These are phyloP conservation scores for Aspergillus pseudotamarii DNA, from an alignment of 2,329 filamentous ascomycete genomes.

Conservation along the genomic window DNA sequence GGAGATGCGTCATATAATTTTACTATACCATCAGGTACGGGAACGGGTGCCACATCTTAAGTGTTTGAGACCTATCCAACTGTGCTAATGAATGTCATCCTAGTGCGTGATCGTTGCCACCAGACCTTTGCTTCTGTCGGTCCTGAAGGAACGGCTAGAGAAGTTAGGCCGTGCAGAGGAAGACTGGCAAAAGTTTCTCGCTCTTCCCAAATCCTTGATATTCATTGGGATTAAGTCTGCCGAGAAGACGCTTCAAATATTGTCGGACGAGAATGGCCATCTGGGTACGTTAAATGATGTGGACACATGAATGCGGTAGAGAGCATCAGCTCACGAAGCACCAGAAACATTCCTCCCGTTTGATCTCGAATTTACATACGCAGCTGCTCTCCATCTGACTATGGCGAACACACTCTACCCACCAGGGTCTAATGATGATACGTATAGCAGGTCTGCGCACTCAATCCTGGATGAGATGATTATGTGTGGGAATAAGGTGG, in stretches of 20 bases:
- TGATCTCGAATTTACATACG: not conserved
- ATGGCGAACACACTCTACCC: not conserved
- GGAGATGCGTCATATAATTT: not conserved
- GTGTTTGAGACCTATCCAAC: too few relatives aligned
- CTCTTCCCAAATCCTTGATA: not conserved
- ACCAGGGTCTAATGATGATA: not conserved
- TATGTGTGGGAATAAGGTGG: not conserved
- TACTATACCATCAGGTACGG: not conserved
- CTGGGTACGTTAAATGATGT: not conserved
- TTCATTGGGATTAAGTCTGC: not conserved
- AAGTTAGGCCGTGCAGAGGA: not conserved
- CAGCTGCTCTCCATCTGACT: not conserved
- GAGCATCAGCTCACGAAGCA: not conserved
- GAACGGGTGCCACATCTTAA: not conserved
- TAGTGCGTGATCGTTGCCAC: not conserved
- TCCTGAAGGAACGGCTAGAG: not conserved
- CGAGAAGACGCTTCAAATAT: not conserved
- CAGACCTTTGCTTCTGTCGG: not conserved
- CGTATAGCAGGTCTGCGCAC: not conserved
- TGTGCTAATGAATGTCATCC: not conserved
- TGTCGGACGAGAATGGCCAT: not conserved
- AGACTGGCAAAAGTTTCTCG: not conserved
- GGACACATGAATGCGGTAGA: not conserved
- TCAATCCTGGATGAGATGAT: not conserved
- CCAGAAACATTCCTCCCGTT: not conserved